A percentile compares a stretch with the other conserved stretches of the same genome.
Conservation (phyloP, 768 basidiomycete genomes). For the Tulasnella sp. region DNA sequence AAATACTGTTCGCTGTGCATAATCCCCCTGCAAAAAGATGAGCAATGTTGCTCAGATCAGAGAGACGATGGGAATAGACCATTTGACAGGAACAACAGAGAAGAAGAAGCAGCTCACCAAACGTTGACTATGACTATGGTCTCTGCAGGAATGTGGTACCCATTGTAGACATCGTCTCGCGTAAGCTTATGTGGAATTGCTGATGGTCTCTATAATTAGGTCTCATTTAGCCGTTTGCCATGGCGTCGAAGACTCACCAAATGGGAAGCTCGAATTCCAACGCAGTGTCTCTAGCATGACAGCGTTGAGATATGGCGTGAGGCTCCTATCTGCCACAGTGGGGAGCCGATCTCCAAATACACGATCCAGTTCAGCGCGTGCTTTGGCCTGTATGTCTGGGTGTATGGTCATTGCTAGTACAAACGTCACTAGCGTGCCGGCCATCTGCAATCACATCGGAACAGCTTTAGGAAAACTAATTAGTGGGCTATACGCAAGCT, state of each 20-base stretch:
- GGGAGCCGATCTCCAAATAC: conserved; percentile 7
- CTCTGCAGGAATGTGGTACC: conserved; percentile 11
- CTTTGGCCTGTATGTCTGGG: conserved; percentile 1
- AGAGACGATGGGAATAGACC: neutral
- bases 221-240: neutral
- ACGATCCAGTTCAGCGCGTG: conserved; percentile 7
- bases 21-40: neutral
- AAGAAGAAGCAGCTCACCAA: conserved; percentile 2
- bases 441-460: neutral
- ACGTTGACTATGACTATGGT: conserved; percentile 12
- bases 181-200: conserved; percentile 11
- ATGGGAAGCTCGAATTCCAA: neutral
- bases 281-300: conserved; percentile 7
- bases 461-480: neutral
- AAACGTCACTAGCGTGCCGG: neutral
- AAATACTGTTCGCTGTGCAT: neutral
- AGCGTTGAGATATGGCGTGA: conserved; percentile 7
- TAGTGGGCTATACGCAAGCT: neutral
- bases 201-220: neutral
- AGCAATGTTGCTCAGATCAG: neutral
- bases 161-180: conserved; percentile 15
- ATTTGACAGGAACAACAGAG: neutral
- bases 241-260: no score
- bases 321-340: conserved; percentile 7
- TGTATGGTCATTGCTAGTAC: conserved; percentile 12